Evolutionary conservation across 2,329 filamentous ascomycete genomes (phyloP).

Genomic region (Daldinia sp.): DNA sequence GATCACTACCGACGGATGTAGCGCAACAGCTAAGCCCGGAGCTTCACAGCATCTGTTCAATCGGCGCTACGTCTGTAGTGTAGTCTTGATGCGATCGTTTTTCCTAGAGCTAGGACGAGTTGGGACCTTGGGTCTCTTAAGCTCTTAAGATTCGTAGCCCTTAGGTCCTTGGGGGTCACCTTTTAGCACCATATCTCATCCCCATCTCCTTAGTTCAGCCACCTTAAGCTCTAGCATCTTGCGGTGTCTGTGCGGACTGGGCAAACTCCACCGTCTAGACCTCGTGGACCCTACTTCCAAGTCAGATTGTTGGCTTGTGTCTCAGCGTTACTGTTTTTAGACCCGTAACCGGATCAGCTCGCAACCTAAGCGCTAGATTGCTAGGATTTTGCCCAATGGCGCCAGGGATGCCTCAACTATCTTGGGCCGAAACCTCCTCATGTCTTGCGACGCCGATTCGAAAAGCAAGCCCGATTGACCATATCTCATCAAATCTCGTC

Average conservation of each 20-base stretch:
- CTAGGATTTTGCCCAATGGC: conserved; percentile 18
- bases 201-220: conserved; percentile 13
- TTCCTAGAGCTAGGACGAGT: background rate
- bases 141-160: too few relatives aligned
- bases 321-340: conserved; percentile 20
- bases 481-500: conserved; percentile 10
- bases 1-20: conserved; percentile 22
- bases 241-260: conserved; percentile 18
- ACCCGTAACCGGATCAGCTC: conserved; percentile 17
- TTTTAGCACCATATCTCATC: background rate
- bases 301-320: conserved; percentile 13
- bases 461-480: conserved; percentile 1
- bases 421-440: conserved; percentile 4
- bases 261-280: conserved; percentile 24
- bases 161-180: too few relatives aligned
- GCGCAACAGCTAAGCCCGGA: conserved; percentile 11
- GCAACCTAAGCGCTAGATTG: conserved; percentile 4
- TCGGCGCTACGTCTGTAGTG: conserved; percentile 11
- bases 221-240: conserved; percentile 18
- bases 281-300: conserved; percentile 4
- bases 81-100: conserved; percentile 4
- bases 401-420: conserved; percentile 2
- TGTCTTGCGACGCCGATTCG: conserved; percentile 2
- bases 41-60: conserved; percentile 8
- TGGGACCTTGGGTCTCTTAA: background rate